Conservation (phyloP, 495 filamentous ascomycete genomes). For the Penicillium roqueforti region DNA sequence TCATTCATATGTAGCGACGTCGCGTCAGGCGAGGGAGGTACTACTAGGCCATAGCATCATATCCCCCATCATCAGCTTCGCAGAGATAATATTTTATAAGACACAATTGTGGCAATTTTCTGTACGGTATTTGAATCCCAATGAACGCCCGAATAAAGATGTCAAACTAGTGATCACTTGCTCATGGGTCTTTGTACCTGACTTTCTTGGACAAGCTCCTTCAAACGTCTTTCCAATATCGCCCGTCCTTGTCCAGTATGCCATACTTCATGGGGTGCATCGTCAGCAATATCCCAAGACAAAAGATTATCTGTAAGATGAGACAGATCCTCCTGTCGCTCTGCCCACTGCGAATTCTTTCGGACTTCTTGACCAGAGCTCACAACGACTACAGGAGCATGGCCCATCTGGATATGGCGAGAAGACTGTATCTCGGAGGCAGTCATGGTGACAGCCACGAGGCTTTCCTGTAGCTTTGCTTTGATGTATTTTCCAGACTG, state of each 20-base stretch:
- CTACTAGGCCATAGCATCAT: too few species aligned
- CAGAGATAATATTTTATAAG: too few species aligned
- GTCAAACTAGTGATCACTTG: not conserved
- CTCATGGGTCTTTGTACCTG: not conserved
- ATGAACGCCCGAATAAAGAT: not conserved
- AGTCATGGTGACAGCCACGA: conserved; percentile 78
- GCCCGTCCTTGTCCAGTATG: conserved; percentile 58
- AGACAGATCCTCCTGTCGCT: conserved; percentile 77
- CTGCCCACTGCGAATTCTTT: conserved; percentile 65
- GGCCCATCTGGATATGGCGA: conserved; percentile 66
- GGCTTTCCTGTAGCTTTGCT: conserved; percentile 85
- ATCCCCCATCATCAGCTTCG: not conserved
- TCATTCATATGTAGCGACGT: too few species aligned
- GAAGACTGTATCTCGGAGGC: conserved; percentile 75
- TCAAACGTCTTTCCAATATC: conserved; percentile 66
- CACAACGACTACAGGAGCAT: conserved; percentile 73
- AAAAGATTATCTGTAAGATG: conserved; percentile 69
- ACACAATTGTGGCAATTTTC: not conserved
- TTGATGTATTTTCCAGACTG: conserved; percentile 79
- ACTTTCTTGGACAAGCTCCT: conserved; percentile 49
- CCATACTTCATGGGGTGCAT: conserved; percentile 89
- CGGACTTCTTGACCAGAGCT: conserved; percentile 65
- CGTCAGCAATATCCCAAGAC: conserved; percentile 80
- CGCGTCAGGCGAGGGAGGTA: too few species aligned
- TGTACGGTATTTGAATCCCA: not conserved